A percentile compares a stretch with the other conserved stretches of the same genome.
These are phyloP conservation scores for Xylaria acuta DNA, from an alignment of 495 filamentous ascomycete species.

Conservation along the genomic window DNA sequence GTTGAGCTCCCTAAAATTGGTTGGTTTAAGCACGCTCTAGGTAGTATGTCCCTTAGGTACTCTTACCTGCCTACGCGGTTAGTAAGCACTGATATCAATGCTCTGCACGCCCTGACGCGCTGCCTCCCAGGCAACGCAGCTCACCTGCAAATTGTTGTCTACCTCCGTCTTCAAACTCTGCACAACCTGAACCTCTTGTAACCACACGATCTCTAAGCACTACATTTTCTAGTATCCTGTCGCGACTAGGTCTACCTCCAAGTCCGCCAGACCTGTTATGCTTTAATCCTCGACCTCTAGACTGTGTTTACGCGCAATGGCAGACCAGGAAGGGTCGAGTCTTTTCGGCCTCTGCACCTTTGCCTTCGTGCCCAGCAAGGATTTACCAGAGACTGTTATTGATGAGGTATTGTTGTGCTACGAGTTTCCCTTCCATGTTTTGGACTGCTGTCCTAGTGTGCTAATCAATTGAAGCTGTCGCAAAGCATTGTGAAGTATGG, in stretches of 20 bases:
- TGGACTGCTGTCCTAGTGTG: constrained; percentile 20
- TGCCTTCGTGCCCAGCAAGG: constrained; percentile 52
- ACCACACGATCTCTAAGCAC: background rate
- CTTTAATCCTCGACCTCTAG: background rate
- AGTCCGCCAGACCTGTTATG: constrained; percentile 9
- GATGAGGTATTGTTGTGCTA: constrained; percentile 45
- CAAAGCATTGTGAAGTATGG: constrained; percentile 60
- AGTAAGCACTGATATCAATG: constrained; percentile 11
- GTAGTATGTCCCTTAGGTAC: background rate
- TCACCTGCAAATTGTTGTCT: constrained; percentile 13
- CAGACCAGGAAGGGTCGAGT: constrained; percentile 38
- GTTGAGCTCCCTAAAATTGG: background rate
- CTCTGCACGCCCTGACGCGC: constrained; percentile 19
- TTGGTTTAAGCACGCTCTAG: background rate
- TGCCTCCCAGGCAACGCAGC: constrained; percentile 12
- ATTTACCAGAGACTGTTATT: constrained; percentile 48
- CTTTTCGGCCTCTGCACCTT: constrained; percentile 51
- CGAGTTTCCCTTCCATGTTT: background rate
- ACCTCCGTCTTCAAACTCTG: background rate
- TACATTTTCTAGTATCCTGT: constrained; percentile 4
- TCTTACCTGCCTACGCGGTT: background rate
- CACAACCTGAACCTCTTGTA: background rate
- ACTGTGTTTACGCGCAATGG: constrained; percentile 42
- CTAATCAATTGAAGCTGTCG: constrained; percentile 52
- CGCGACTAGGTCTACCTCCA: background rate